Percentiles rank a stretch among this genome's conserved stretches.
Evolutionary conservation across 371 early-diverging fungal genomes (phyloP).

Genomic region (Mucor velutinosus): DNA sequence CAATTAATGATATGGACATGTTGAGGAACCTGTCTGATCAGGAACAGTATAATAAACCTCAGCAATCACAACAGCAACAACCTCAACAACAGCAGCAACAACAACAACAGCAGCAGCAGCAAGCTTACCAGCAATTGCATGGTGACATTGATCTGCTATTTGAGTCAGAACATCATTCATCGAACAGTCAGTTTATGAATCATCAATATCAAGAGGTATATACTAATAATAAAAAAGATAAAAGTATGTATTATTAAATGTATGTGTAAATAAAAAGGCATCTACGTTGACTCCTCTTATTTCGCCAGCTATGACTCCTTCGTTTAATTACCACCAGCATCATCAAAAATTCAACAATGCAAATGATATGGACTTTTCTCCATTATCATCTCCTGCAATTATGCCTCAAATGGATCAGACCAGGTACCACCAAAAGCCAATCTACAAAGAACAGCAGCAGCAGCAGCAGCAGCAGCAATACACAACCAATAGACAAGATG

Average conservation of each 20-base stretch:
- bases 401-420: slow-evolving; percentile 27
- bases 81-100: not conserved
- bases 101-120: not conserved
- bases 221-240: slow-evolving; percentile 11
- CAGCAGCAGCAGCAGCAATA: not conserved
- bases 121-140: slow-evolving; percentile 14
- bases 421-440: not conserved
- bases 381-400: slow-evolving; percentile 66
- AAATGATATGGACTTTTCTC: slow-evolving; percentile 55
- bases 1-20: slow-evolving; percentile 30
- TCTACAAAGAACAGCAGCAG: slow-evolving; percentile 10
- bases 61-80: not conserved
- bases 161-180: slow-evolving; percentile 7
- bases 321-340: slow-evolving; percentile 35
- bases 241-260: slow-evolving; percentile 11
- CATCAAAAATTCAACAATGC: slow-evolving; percentile 19
- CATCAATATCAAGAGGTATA: slow-evolving; percentile 19
- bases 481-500: not conserved
- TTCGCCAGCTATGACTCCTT: slow-evolving; percentile 70
- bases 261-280: not conserved
- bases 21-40: slow-evolving; percentile 19
- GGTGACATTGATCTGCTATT: slow-evolving; percentile 22
- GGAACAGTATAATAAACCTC: slow-evolving; percentile 2
- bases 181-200: slow-evolving; percentile 9
- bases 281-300: slow-evolving; percentile 58